Evolutionary conservation across 345 rosid genomes (phyloP), one percentile per base, ranked within the genome.

Genomic region (Aquilaria yunnanensis): DNA sequence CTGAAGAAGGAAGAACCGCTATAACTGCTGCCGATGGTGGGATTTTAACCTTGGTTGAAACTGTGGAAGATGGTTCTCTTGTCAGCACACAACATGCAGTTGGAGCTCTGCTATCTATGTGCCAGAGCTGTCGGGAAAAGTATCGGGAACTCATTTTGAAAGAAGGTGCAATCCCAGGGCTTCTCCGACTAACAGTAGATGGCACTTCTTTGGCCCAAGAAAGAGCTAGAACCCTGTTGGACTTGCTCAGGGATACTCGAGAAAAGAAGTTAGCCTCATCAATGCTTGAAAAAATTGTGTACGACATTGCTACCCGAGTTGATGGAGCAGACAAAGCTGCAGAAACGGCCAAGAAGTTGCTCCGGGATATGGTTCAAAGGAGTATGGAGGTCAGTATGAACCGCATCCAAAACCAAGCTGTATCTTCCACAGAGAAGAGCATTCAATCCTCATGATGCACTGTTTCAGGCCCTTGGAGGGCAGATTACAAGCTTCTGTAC

Each of bases 91-190:
- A 85, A 61, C 82, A 85, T 56, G 89, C 95, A 0, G 80, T 87
- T 64, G 87, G 90, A 62, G 80, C 73, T 54, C 63, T 87, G 60
- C 88, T 87, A 48, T 67, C 81, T 41, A 56, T 87, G 60, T 87
- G 95, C 74, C 73, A 59, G 66, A 83, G 84, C 65, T 67, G 74
- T 65, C 73, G 85, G 60, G 81, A 80, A 50, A 85, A 78, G 72
- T 87, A 85, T 67, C 62, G 90, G 54, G 69, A 66, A 55, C 88
- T 87, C 61, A 87, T 85, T 70, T 83, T 87, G 45, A 79, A 81
- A 31, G 95, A 87, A 72, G 95, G 95, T 46, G 95, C 88, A 23
- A 85, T 87, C 60, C 91, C 91, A 0, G 95, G 95, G 62, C 91
- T 87, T 69, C 79, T 87, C 52, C 71, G 77, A 58, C 77, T 84